Percentiles rank a stretch among this genome's conserved stretches.
These are phyloP conservation scores for Sphenostylis stenocarpa DNA, from an alignment of 306 rosid species.

Conservation along the genomic window DNA sequence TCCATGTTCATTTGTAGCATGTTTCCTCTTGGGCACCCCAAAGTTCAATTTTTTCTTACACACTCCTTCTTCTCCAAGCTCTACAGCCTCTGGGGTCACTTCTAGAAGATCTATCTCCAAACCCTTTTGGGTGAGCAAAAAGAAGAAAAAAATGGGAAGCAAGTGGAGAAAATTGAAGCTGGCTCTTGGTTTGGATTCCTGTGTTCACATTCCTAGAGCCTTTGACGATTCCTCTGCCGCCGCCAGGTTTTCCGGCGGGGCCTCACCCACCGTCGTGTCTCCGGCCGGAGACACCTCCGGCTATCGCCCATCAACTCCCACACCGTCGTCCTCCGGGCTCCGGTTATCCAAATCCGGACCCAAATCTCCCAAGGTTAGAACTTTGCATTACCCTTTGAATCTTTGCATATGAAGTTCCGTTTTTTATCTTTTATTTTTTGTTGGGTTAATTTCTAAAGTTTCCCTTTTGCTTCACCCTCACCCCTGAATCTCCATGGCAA, in stretches of 20 bases:
- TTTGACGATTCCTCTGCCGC: slow-evolving; percentile 47
- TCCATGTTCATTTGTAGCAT: slow-evolving; percentile 22
- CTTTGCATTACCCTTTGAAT: neutral
- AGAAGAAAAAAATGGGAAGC: slow-evolving; percentile 50
- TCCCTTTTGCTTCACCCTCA: slow-evolving; percentile 6
- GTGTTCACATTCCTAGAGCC: slow-evolving; percentile 66
- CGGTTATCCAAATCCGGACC: slow-evolving; percentile 56
- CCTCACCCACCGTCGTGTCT: slow-evolving; percentile 39
- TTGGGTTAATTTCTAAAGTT: slow-evolving; percentile 4
- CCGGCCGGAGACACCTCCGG: slow-evolving; percentile 43
- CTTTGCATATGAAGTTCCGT: slow-evolving; percentile 4
- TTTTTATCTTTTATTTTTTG: neutral
- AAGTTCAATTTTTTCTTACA: slow-evolving; percentile 14
- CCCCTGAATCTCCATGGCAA: slow-evolving; percentile 45
- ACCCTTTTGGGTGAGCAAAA: neutral
- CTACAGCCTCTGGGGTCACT: slow-evolving; percentile 26
- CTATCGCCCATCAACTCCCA: slow-evolving; percentile 47
- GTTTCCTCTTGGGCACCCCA: neutral
- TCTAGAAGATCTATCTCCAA: slow-evolving; percentile 32
- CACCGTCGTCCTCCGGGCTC: slow-evolving; percentile 71
- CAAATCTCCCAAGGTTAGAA: slow-evolving; percentile 74
- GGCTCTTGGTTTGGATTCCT: slow-evolving; percentile 65
- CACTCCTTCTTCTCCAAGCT: slow-evolving; percentile 22
- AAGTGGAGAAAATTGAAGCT: slow-evolving; percentile 90
- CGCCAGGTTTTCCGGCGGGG: slow-evolving; percentile 40